phyloP scores from a whole-genome alignment of 805 yeast species.

The Ascoidea rubescens region DNA sequence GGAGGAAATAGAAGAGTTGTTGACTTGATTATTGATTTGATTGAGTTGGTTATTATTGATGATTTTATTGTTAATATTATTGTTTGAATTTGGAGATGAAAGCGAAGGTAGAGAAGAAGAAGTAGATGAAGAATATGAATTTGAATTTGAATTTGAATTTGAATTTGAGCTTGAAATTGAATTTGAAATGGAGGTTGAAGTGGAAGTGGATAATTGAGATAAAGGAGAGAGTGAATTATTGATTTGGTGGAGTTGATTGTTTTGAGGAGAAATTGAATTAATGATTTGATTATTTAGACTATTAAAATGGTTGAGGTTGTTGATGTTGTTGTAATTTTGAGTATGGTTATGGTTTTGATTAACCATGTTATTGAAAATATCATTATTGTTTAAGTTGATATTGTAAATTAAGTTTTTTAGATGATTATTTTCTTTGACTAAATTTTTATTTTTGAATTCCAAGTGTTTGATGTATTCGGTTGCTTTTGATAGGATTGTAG shows the following conservation, averaged over 20 bases:
- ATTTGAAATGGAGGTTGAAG: conserved; percentile 14
- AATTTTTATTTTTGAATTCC: conserved; percentile 41
- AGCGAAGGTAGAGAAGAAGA: too few species aligned
- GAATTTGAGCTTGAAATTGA: conserved; percentile 8
- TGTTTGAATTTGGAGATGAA: background rate
- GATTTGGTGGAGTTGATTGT: conserved; percentile 8
- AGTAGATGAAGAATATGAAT: conserved; percentile 7
- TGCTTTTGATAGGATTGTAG: conserved; percentile 61
- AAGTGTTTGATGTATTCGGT: conserved; percentile 67
- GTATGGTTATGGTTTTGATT: background rate
- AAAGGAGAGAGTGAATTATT: conserved; percentile 10
- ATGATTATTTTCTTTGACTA: conserved; percentile 32
- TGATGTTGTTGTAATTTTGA: conserved; percentile 4
- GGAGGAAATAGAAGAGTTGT: conserved; percentile 1
- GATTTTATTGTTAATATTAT: conserved; percentile 5
- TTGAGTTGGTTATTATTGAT: conserved; percentile 3
- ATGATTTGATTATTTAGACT: background rate
- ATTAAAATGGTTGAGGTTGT: conserved; percentile 10
- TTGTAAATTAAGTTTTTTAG: conserved; percentile 17
- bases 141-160: conserved; percentile 7
- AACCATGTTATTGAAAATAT: conserved; percentile 1
- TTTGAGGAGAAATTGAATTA: conserved; percentile 6
- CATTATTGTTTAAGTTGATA: conserved; percentile 6
- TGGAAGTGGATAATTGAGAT: conserved; percentile 15
- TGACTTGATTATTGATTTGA: too few species aligned